These are phyloP conservation scores for Fusarium verticillioides DNA, from an alignment of 2,329 filamentous ascomycete species.

Conservation along the genomic window DNA sequence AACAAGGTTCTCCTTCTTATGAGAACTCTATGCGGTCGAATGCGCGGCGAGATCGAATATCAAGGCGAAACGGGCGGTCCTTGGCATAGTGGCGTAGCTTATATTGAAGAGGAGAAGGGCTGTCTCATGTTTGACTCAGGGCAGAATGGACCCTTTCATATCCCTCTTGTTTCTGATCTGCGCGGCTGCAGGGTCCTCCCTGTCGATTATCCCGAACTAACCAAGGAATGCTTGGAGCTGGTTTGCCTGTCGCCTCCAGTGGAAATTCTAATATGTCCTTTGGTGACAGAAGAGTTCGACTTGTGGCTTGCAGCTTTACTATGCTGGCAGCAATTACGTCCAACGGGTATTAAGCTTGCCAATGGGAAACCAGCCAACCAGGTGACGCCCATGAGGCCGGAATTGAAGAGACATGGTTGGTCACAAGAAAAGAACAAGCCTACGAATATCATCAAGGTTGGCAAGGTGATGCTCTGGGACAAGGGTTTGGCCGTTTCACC, in stretches of 20 bases:
- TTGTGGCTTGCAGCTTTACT: slow-evolving; percentile 83
- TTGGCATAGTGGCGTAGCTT: slow-evolving; percentile 79
- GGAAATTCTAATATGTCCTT: slow-evolving; percentile 73
- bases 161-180: slow-evolving; percentile 76
- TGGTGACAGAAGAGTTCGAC: slow-evolving; percentile 74
- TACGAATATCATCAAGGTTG: slow-evolving; percentile 91
- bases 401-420: slow-evolving; percentile 56
- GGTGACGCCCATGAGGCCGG: slow-evolving; percentile 52
- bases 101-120: slow-evolving; percentile 80
- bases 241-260: slow-evolving; percentile 63
- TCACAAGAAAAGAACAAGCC: slow-evolving; percentile 49
- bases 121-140: slow-evolving; percentile 80
- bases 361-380: slow-evolving; percentile 53
- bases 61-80: slow-evolving; percentile 68
- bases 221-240: slow-evolving; percentile 64
- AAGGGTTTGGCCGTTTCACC: slow-evolving; percentile 71
- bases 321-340: slow-evolving; percentile 82
- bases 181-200: slow-evolving; percentile 77
- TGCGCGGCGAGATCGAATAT: slow-evolving; percentile 83
- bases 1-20: slow-evolving; percentile 79
- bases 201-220: slow-evolving; percentile 58
- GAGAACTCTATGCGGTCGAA: slow-evolving; percentile 80
- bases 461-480: slow-evolving; percentile 91
- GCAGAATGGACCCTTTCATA: slow-evolving; percentile 71
- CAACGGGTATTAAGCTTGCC: slow-evolving; percentile 65